Evolutionary conservation across 163 green algal species (phyloP).

Genomic region (Scenedesmus sp.): DNA sequence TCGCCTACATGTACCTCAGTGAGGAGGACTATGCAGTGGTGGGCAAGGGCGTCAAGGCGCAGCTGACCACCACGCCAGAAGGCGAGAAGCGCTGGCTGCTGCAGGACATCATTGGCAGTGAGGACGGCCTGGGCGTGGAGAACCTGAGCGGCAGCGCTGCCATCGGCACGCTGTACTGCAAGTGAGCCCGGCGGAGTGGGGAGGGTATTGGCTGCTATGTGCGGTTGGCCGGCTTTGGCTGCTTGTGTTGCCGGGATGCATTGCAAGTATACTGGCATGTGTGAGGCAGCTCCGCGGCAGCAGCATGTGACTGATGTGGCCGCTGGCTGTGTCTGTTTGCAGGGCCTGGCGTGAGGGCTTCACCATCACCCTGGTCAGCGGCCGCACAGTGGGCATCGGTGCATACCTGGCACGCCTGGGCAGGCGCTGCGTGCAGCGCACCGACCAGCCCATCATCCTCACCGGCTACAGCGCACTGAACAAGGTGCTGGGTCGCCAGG

Average conservation of each 20-base stretch:
- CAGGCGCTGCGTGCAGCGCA: constrained; percentile 91
- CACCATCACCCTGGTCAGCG: constrained; percentile 95
- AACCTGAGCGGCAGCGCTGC: constrained; percentile 95
- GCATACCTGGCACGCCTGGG: constrained; percentile 98
- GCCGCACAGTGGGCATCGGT: constrained; percentile 97
- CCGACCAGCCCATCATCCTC: constrained; percentile 98
- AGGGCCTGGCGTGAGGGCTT: constrained; percentile 85
- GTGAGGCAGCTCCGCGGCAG: background rate
- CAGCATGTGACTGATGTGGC: background rate
- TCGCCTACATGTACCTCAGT: constrained; percentile 93
- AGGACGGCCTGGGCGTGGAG: constrained; percentile 98
- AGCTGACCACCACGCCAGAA: constrained; percentile 2
- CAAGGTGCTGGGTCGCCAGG: constrained; percentile 96
- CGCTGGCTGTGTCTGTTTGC: background rate
- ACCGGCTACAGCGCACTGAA: constrained; percentile 98
- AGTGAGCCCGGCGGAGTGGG: constrained; percentile 44
- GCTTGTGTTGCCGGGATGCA: background rate
- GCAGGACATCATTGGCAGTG: constrained; percentile 91
- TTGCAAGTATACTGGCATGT: background rate
- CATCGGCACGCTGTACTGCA: constrained; percentile 85
- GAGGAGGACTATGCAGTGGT: constrained; percentile 85
- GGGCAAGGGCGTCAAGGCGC: constrained; percentile 29
- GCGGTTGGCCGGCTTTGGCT: background rate
- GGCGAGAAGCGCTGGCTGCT: constrained; percentile 80
- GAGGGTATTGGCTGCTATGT: background rate